Percentiles rank a stretch among this genome's conserved stretches.
phyloP scores from a whole-genome alignment of 176 grass and related monocot species.

The Triticum timopheevii region DNA sequence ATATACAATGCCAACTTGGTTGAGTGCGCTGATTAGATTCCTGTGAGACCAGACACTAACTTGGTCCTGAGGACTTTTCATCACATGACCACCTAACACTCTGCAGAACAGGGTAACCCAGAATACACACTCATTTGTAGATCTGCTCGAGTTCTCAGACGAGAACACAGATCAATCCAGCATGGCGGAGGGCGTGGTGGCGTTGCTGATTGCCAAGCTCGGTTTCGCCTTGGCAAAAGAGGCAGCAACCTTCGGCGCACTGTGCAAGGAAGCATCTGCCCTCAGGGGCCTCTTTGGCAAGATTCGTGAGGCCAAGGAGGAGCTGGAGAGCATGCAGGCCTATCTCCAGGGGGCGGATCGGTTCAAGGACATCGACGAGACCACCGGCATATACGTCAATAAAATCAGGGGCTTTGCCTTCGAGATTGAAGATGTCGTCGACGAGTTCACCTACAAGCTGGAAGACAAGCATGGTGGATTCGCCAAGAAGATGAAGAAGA shows the following conservation, averaged over 20 bases:
- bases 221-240: neutral
- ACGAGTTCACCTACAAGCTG: conserved; percentile 5
- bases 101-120: too few species aligned
- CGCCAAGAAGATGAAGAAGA: fast-evolving
- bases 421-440: neutral
- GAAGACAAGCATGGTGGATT: neutral
- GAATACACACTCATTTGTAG: too few species aligned
- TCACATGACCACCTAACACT: neutral
- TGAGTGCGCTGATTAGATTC: too few species aligned
- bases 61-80: too few species aligned
- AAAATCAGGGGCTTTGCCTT: neutral
- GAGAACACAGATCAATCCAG: neutral
- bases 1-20: too few species aligned
- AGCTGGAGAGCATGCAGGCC: neutral
- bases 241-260: neutral
- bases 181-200: neutral
- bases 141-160: too few species aligned
- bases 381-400: neutral
- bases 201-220: neutral
- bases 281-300: neutral
- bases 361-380: neutral
- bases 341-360: neutral
- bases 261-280: neutral
- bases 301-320: neutral
- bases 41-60: too few species aligned